Conservation (phyloP, 768 basidiomycete species). For the Pleurotus platypus region DNA sequence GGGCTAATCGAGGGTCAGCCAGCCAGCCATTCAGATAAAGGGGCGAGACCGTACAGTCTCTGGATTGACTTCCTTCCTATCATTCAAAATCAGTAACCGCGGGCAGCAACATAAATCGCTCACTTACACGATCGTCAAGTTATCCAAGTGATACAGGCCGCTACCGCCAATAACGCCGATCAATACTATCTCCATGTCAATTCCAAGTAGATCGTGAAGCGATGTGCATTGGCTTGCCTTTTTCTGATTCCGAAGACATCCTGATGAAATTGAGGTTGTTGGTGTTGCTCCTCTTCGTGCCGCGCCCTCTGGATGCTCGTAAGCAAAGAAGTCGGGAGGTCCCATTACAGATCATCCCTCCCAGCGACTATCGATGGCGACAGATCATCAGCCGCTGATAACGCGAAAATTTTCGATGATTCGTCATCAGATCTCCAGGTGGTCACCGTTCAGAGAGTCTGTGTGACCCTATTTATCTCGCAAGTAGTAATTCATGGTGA, state of each 20-base stretch:
- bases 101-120: not conserved
- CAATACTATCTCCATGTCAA: slow-evolving; percentile 43
- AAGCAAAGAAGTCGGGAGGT: no score
- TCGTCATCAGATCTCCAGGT: no score
- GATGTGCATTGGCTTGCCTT: not conserved
- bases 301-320: no score
- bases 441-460: no score
- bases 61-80: slow-evolving; percentile 71
- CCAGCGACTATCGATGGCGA: no score
- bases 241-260: not conserved
- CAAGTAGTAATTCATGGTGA: no score
- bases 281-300: no score
- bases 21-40: not conserved
- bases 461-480: no score
- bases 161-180: slow-evolving; percentile 91
- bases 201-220: not conserved
- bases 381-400: no score
- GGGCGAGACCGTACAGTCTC: slow-evolving; percentile 58
- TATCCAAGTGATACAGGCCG: slow-evolving; percentile 90
- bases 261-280: not conserved
- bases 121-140: slow-evolving; percentile 81
- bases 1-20: slow-evolving; percentile 46
- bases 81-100: not conserved
- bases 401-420: no score
- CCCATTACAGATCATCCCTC: no score